phyloP scores from a whole-genome alignment of 2,329 filamentous ascomycete genomes.

The Verticillium isaacii region DNA sequence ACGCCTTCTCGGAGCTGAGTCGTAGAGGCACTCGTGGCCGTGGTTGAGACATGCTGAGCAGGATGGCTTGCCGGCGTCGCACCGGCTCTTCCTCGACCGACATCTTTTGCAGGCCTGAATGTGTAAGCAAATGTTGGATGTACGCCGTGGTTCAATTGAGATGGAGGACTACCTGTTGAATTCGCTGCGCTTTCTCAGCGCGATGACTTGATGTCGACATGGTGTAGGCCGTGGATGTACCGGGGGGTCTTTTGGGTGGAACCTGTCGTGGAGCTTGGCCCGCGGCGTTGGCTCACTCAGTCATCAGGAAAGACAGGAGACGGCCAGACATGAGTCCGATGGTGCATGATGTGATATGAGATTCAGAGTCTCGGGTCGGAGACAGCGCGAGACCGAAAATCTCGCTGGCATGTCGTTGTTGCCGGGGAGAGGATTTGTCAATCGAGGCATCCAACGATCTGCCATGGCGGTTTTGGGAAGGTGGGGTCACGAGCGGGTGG shows the following conservation, averaged over 20 bases:
- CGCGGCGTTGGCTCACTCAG: neutral
- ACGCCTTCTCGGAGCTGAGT: slow-evolving; percentile 9
- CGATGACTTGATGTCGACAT: neutral
- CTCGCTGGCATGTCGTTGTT: neutral
- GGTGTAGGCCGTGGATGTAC: neutral
- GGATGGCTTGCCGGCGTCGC: slow-evolving; percentile 7
- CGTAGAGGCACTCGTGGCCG: slow-evolving; percentile 7
- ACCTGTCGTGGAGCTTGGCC: neutral
- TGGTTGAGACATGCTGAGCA: slow-evolving; percentile 7
- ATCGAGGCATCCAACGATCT: neutral
- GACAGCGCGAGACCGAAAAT: neutral
- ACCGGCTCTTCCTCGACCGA: slow-evolving; percentile 11
- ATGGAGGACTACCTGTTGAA: neutral
- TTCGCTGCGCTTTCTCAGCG: neutral
- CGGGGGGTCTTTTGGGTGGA: neutral
- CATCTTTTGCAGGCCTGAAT: slow-evolving; percentile 10
- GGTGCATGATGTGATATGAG: neutral
- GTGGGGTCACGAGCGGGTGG: neutral
- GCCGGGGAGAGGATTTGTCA: neutral
- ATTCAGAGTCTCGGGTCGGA: neutral
- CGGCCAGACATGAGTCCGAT: neutral
- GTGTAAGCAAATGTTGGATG: neutral
- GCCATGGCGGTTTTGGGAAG: neutral
- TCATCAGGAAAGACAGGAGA: neutral
- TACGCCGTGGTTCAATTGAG: neutral